These are phyloP conservation scores for Podaxis mareebaensis DNA, from an alignment of 768 basidiomycete genomes.

Conservation along the genomic window DNA sequence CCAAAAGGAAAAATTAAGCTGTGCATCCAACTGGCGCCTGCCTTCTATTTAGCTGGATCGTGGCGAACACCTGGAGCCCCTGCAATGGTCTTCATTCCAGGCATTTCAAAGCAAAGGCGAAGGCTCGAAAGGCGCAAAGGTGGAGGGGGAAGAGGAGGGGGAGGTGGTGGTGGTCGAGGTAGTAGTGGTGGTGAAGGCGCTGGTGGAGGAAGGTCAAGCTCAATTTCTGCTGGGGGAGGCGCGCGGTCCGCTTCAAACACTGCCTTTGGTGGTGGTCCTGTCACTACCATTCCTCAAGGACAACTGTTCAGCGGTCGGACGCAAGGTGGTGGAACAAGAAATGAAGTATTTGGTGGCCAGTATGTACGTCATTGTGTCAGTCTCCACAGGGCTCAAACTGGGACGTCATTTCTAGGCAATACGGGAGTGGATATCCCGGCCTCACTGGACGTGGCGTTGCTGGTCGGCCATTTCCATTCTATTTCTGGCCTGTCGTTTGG, in stretches of 20 bases:
- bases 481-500: conserved; percentile 68
- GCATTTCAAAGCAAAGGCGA: conserved; percentile 23
- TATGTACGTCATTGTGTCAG: conserved; percentile 24
- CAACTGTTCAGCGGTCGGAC: conserved; percentile 46
- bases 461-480: conserved; percentile 59
- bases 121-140: conserved; percentile 28
- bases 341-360: conserved; percentile 45
- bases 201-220: conserved; percentile 20
- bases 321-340: conserved; percentile 53
- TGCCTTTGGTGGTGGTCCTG: conserved; percentile 31
- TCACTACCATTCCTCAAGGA: conserved; percentile 41
- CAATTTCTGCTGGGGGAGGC: conserved; percentile 19
- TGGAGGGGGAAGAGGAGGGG: conserved; percentile 26
- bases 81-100: conserved; percentile 28
- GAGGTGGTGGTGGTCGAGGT: conserved; percentile 17
- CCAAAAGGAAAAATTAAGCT: neutral
- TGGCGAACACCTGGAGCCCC: neutral
- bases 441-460: conserved; percentile 42
- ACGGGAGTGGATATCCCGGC: conserved; percentile 69
- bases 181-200: conserved; percentile 15
- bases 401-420: conserved; percentile 35
- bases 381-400: conserved; percentile 2
- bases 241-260: conserved; percentile 27
- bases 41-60: neutral
- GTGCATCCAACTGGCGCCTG: neutral